Conservation (phyloP, 306 rosid genomes). For the Cucurbita moschata region DNA sequence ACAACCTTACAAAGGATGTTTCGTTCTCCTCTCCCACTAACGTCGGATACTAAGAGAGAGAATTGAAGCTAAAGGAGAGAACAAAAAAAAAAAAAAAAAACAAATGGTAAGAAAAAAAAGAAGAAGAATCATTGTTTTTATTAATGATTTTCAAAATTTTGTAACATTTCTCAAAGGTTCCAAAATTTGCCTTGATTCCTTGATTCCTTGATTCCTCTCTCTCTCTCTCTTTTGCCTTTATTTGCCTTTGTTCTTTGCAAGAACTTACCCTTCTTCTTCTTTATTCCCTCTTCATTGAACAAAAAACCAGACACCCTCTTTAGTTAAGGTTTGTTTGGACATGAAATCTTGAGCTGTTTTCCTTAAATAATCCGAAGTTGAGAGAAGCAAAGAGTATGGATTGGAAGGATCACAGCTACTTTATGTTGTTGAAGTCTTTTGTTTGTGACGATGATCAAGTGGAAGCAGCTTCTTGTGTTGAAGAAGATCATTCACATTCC, state of each 20-base stretch:
- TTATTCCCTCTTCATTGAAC: conserved; percentile 40
- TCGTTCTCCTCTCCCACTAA: neutral
- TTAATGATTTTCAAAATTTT: too few species aligned
- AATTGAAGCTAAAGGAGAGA: conserved; percentile 16
- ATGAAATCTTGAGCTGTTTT: too few species aligned
- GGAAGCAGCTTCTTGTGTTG: neutral
- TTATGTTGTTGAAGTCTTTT: conserved; percentile 69
- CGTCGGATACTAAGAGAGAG: conserved; percentile 5
- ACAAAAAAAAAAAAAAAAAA: neutral
- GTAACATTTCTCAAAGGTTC: conserved; percentile 20
- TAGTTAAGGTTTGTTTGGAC: too few species aligned
- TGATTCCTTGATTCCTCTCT: neutral
- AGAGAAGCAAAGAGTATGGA: too few species aligned
- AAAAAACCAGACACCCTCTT: too few species aligned
- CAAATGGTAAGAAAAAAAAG: conserved; percentile 10
- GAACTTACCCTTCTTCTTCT: conserved; percentile 89
- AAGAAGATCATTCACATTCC: conserved; percentile 23
- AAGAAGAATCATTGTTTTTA: conserved; percentile 48
- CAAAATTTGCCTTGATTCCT: conserved; percentile 66
- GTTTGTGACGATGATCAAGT: conserved; percentile 24
- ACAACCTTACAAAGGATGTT: too few species aligned
- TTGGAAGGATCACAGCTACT: conserved; percentile 68
- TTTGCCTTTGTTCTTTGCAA: conserved; percentile 56
- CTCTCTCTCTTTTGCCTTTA: conserved; percentile 20
- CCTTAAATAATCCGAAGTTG: too few species aligned